phyloP scores from a whole-genome alignment of 2,329 filamentous ascomycete genomes.

The Paraphoma sp. region DNA sequence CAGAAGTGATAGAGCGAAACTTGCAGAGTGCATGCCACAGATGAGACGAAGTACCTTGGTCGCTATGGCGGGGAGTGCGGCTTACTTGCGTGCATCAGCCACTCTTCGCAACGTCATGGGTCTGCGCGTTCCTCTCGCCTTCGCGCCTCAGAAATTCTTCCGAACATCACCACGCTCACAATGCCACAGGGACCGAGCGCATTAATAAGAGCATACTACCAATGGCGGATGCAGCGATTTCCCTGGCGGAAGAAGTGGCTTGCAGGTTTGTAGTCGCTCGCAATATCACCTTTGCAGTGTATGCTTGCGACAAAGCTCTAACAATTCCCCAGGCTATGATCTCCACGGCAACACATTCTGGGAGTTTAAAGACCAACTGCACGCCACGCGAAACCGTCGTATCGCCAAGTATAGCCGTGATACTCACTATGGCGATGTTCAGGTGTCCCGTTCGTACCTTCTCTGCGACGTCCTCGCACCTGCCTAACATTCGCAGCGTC shows the following conservation, averaged over 20 bases:
- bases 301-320: slow-evolving; percentile 9
- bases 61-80: slow-evolving; percentile 20
- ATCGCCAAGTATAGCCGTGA: slow-evolving; percentile 63
- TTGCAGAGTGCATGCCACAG: slow-evolving; percentile 9
- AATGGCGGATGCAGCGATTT: slow-evolving; percentile 67
- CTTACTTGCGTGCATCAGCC: slow-evolving; percentile 28
- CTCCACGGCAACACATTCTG: slow-evolving; percentile 70
- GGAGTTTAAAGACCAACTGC: slow-evolving; percentile 68
- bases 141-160: slow-evolving; percentile 8
- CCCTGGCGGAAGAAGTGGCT: slow-evolving; percentile 69
- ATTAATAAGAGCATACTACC: slow-evolving; percentile 60
- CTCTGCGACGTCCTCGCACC: neutral
- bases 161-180: slow-evolving; percentile 19
- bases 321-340: slow-evolving; percentile 59
- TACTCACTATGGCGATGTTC: slow-evolving; percentile 65
- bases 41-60: slow-evolving; percentile 6
- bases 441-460: slow-evolving; percentile 59
- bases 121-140: slow-evolving; percentile 22
- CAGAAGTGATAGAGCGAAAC: neutral
- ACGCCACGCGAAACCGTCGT: slow-evolving; percentile 61
- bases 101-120: slow-evolving; percentile 33
- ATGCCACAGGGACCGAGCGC: slow-evolving; percentile 48
- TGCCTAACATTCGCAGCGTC: slow-evolving; percentile 54
- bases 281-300: slow-evolving; percentile 1
- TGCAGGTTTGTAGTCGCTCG: slow-evolving; percentile 54